Percentiles rank a stretch among this genome's conserved stretches.
Evolutionary conservation across 768 basidiomycete genomes (phyloP).

Genomic region (Hydnomerulius pinastri): DNA sequence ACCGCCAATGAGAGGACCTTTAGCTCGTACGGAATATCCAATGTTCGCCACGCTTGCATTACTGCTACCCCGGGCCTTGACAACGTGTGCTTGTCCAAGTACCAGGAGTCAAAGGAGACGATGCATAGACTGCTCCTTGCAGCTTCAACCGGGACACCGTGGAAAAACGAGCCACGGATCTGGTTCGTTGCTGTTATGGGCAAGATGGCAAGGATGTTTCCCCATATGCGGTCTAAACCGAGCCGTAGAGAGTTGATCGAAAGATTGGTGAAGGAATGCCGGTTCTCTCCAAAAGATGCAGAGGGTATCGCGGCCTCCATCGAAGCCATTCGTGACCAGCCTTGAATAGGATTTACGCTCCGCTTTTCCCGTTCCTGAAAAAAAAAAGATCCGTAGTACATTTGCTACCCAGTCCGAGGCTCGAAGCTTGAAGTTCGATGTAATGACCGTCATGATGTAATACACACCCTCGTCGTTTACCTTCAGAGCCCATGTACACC

Average conservation of each 20-base stretch:
- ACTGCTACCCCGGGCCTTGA: constrained; percentile 33
- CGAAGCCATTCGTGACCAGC: constrained; percentile 5
- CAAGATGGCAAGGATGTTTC: constrained; percentile 21
- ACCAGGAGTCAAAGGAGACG: constrained; percentile 31
- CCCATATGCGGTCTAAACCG: constrained; percentile 5
- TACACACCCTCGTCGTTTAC: no score
- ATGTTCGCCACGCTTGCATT: constrained; percentile 41
- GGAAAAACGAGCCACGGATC: constrained; percentile 16
- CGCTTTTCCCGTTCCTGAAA: no score
- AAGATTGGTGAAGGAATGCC: constrained; percentile 16
- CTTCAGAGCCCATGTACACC: no score
- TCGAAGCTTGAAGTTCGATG: no score
- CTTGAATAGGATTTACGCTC: no score
- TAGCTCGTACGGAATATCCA: constrained; percentile 26
- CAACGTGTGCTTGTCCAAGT: constrained; percentile 25
- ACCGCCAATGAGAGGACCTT: constrained; percentile 33
- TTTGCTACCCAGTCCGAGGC: no score
- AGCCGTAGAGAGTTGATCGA: constrained; percentile 8
- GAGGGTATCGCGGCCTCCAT: constrained; percentile 19
- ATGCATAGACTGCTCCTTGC: constrained; percentile 20
- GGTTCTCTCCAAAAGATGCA: constrained; percentile 20
- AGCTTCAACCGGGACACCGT: constrained; percentile 4
- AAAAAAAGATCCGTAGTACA: no score
- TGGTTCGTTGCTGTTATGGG: constrained; percentile 22
- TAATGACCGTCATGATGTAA: no score